Conservation (phyloP, 345 rosid species). For the Populus tremula region DNA sequence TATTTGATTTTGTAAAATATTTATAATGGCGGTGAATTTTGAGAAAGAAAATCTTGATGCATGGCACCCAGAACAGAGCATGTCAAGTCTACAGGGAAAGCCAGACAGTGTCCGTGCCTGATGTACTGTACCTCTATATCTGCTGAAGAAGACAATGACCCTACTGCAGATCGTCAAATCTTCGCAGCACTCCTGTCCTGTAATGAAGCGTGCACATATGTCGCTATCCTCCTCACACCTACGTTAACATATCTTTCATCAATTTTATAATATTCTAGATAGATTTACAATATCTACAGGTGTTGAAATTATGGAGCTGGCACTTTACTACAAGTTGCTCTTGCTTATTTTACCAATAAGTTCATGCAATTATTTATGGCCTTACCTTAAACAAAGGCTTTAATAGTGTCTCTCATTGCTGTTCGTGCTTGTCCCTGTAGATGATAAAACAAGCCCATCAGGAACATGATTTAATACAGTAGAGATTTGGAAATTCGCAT, state of each 20-base stretch:
- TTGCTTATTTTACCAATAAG: not conserved
- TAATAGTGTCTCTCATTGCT: too few relatives aligned
- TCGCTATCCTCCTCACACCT: not conserved
- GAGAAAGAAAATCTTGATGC: not conserved
- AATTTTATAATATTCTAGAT: not conserved
- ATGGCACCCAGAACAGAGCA: not conserved
- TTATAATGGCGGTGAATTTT: too few relatives aligned
- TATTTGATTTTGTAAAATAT: too few relatives aligned
- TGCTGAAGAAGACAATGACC: not conserved
- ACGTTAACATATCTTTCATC: not conserved
- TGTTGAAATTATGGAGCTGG: not conserved
- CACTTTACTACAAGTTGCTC: not conserved
- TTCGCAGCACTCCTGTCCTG: not conserved
- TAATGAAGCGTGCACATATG: not conserved
- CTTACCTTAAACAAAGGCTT: too few relatives aligned
- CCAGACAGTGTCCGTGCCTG: not conserved
- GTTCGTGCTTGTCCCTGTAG: too few relatives aligned
- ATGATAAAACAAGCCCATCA: too few relatives aligned
- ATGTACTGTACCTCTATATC: not conserved
- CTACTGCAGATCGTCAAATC: constrained; percentile 10
- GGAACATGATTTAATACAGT: too few relatives aligned
- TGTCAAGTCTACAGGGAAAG: not conserved
- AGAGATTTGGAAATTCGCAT: too few relatives aligned
- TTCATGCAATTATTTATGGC: not conserved
- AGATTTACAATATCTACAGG: not conserved